Base-by-base conservation (phyloP, 352 stramenopile genomes). In the Phytopythium mirpurense region DNA sequence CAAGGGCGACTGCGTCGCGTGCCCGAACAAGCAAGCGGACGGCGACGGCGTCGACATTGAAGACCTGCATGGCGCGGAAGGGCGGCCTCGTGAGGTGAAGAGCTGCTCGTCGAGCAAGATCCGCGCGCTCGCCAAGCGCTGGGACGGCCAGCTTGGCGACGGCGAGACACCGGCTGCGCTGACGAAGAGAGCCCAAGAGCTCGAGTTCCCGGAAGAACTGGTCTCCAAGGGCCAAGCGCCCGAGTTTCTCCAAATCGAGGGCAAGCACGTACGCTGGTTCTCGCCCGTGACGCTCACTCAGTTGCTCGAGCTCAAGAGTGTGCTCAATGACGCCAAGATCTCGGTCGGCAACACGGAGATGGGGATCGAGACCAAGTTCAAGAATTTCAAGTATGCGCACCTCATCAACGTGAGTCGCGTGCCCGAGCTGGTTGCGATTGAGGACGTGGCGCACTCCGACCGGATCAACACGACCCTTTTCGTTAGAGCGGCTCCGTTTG, bases 331-430 rank as follows among this genome's bases (percentile, higher is more conserved):
- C 24, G 75, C 83, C 7, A 98, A 97, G 68, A 95, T 98, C 63
- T 93, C 97, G 26, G 91, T 98, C 34, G 96, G 96, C 19, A 98
- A 98, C 65, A 98, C 94, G 1, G 94, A 98, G 74, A 96, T 98
- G 72, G 94, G 92, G 18, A 98, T 98, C 66, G 93, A 98, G 66
- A 92, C 83, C 51, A 97, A 96, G 65, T 97, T 97, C 74, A 98
- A 97, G 72, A 71, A 79, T 56, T 74, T 95, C 57, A 75, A 83
- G 56, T 94, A 94, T 45, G 27, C 59, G 15, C 68, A 83, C 32
- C 45, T 93, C 24, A 82, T 93, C 53, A 82, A 83, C 40, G 74
- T 91, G 42, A 87, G 63, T 52, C 76, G 82, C 34, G 66, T 91
- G 0, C 80, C 78, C 0, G 80, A 93, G 50, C 63, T 93, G 5